phyloP scores from a whole-genome alignment of 2,329 filamentous ascomycete genomes.

The Albifimbria verrucaria region DNA sequence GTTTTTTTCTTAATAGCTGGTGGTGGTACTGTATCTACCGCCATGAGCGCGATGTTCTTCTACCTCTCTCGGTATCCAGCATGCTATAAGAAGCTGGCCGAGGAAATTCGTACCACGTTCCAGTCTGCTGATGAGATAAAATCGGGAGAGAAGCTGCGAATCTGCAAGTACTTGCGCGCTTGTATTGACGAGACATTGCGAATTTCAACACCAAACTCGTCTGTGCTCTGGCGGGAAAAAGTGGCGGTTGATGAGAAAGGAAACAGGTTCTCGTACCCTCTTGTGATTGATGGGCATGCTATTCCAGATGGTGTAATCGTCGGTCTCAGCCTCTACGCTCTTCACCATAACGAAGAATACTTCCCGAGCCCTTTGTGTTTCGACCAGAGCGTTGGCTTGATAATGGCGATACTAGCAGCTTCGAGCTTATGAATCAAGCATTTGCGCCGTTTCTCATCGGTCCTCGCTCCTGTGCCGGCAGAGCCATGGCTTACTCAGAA shows the following conservation, averaged over 20 bases:
- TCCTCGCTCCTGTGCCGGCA: slow-evolving; percentile 5
- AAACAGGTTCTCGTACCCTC: not conserved
- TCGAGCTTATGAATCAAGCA: slow-evolving; percentile 2
- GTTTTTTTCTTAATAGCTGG: not conserved
- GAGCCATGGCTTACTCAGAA: slow-evolving; percentile 6
- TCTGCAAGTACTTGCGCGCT: slow-evolving; percentile 4
- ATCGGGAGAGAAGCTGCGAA: not conserved
- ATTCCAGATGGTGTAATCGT: slow-evolving; percentile 7
- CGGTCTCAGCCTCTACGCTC: slow-evolving; percentile 3
- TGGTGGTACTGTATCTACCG: not conserved
- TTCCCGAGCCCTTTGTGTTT: slow-evolving; percentile 9
- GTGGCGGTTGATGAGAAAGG: slow-evolving; percentile 3
- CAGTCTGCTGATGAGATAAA: not conserved
- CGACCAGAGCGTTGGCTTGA: slow-evolving; percentile 6
- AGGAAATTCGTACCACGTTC: not conserved
- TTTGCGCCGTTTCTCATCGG: slow-evolving; percentile 3
- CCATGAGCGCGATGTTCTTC: not conserved
- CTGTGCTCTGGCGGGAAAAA: slow-evolving; percentile 3
- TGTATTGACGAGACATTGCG: slow-evolving; percentile 8
- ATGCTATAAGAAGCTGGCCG: not conserved
- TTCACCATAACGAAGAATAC: slow-evolving; percentile 7
- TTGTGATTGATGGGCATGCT: not conserved
- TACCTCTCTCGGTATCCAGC: slow-evolving; percentile 2
- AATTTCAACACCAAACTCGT: slow-evolving; percentile 1
- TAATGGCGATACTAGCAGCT: not conserved